These are phyloP conservation scores for Pelagophyceae sp. DNA, from an alignment of 352 stramenopile species.

Conservation along the genomic window DNA sequence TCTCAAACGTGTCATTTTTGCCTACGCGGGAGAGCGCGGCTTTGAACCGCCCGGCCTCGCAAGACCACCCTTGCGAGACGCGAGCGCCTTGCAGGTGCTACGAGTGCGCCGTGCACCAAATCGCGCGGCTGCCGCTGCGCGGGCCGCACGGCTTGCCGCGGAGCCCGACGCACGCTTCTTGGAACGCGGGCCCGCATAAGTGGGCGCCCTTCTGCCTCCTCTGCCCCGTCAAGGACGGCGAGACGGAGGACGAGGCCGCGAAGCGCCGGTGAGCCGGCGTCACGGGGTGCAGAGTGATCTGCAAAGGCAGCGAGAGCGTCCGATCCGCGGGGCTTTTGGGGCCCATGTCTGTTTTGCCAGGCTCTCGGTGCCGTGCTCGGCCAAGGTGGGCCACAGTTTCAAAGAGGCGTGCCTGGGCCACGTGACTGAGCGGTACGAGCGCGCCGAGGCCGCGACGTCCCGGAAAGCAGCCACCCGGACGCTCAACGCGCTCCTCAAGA, in stretches of 20 bases:
- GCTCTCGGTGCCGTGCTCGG: not conserved
- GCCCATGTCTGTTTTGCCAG: not conserved
- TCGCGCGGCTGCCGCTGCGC: not conserved
- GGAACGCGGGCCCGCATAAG: not conserved
- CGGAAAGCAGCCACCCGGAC: not conserved
- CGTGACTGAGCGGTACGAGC: not conserved
- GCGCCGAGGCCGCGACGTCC: not conserved
- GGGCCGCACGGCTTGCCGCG: not conserved
- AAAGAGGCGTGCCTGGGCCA: not conserved
- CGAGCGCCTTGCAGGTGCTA: no score
- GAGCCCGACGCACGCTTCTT: not conserved
- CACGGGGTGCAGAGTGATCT: not conserved
- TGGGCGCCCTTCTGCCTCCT: constrained; percentile 1
- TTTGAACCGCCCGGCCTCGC: no score
- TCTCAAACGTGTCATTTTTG: no score
- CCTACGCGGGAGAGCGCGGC: no score
- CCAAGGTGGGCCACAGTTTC: not conserved
- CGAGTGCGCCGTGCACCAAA: not conserved
- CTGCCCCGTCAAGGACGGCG: not conserved
- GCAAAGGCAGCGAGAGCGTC: not conserved
- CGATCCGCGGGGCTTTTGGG: not conserved
- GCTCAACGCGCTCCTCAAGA: not conserved
- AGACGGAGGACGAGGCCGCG: not conserved
- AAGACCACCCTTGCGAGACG: no score
- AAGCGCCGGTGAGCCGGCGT: no score